Conservation (phyloP, 192 early-diverging fungal genomes). For the Lunasporangiospora selenospora region DNA sequence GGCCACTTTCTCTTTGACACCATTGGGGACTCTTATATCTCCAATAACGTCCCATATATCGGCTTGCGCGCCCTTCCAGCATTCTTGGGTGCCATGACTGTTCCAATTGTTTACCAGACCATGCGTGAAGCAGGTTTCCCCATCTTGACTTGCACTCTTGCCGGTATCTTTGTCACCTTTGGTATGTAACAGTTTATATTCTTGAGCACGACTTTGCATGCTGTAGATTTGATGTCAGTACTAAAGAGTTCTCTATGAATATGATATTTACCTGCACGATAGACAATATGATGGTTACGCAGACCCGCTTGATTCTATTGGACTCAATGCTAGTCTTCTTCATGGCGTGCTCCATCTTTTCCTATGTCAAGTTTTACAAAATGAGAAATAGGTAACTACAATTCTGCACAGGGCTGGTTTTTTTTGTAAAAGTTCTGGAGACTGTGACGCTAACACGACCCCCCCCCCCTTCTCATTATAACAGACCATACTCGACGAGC, state of each 20-base stretch:
- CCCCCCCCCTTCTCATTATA: background rate
- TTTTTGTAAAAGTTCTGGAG: background rate
- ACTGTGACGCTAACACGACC: constrained; percentile 5
- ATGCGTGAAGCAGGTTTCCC: constrained; percentile 90
- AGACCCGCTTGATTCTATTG: constrained; percentile 92
- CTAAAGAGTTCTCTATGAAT: no score
- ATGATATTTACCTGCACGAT: background rate
- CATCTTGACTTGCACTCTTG: constrained; percentile 72
- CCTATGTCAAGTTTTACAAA: constrained; percentile 91
- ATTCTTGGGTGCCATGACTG: constrained; percentile 75
- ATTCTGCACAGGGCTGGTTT: no score
- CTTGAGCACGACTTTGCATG: no score
- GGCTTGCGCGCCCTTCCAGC: constrained; percentile 83
- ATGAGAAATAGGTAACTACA: constrained; percentile 54
- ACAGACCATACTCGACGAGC: constrained; percentile 70
- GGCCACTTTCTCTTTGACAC: constrained; percentile 95
- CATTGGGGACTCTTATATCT: constrained; percentile 91
- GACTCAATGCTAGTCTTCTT: constrained; percentile 96
- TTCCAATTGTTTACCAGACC: constrained; percentile 81
- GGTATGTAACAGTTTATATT: no score
- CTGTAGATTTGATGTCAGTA: no score
- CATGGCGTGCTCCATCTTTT: constrained; percentile 82
- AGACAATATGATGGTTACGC: constrained; percentile 92
- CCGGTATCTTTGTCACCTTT: constrained; percentile 81
- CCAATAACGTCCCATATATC: constrained; percentile 90